These are phyloP conservation scores for Aspergillus thermomutatus DNA, from an alignment of 2,329 filamentous ascomycete species.

Conservation along the genomic window DNA sequence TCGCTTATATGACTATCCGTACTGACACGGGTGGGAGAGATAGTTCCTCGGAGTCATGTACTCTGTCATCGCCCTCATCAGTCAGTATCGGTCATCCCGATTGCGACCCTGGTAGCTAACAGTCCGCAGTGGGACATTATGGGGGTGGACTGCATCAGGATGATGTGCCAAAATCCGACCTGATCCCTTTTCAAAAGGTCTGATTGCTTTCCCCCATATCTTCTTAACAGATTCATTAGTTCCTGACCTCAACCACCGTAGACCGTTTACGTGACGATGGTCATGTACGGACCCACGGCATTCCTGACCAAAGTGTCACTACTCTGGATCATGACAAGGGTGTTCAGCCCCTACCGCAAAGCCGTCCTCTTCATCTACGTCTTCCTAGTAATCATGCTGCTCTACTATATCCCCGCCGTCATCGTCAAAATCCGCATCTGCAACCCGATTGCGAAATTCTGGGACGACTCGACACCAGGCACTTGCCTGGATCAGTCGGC, in stretches of 20 bases:
- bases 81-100: slow-evolving; percentile 10
- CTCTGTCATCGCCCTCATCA: slow-evolving; percentile 22
- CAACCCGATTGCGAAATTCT: slow-evolving; percentile 41
- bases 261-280: slow-evolving; percentile 43
- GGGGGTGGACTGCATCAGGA: slow-evolving; percentile 37
- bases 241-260: slow-evolving; percentile 10
- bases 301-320: slow-evolving; percentile 44
- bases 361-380: slow-evolving; percentile 38
- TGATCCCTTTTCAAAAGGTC: slow-evolving; percentile 37
- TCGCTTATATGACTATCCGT: background rate
- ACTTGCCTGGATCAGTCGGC: slow-evolving; percentile 27
- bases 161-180: slow-evolving; percentile 29
- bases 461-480: slow-evolving; percentile 26
- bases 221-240: background rate
- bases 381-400: slow-evolving; percentile 36
- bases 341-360: slow-evolving; percentile 43
- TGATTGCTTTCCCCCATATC: background rate
- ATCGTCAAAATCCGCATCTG: slow-evolving; percentile 45
- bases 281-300: slow-evolving; percentile 47
- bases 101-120: slow-evolving; percentile 7
- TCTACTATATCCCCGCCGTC: slow-evolving; percentile 42
- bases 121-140: slow-evolving; percentile 25
- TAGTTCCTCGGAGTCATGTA: slow-evolving; percentile 21
- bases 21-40: background rate
- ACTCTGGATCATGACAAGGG: slow-evolving; percentile 43